phyloP scores from a whole-genome alignment of 306 rosid genomes.

The Vigna nakashimae region DNA sequence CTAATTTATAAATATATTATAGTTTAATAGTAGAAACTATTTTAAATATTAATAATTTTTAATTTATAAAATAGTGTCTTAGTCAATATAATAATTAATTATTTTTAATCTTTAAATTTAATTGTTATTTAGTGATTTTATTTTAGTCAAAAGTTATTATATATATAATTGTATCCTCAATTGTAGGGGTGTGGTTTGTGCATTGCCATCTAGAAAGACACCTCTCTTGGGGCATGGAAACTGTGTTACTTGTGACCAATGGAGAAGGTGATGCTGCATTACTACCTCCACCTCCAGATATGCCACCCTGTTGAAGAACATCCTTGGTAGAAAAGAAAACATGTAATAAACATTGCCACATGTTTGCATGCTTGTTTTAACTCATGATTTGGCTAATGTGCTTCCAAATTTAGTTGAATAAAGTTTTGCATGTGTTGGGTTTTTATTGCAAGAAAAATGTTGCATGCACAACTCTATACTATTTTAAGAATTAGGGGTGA shows the following conservation, averaged over 20 bases:
- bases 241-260: slow-evolving; percentile 38
- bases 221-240: slow-evolving; percentile 47
- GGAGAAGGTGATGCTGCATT: slow-evolving; percentile 45
- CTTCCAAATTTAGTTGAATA: not conserved
- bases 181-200: slow-evolving; percentile 65
- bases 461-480: not conserved
- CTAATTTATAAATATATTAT: no score
- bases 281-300: slow-evolving; percentile 58
- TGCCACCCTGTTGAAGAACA: slow-evolving; percentile 61
- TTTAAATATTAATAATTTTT: no score
- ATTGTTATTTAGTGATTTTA: no score
- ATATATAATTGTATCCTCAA: not conserved
- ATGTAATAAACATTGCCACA: slow-evolving; percentile 1
- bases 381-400: not conserved
- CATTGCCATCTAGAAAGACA: slow-evolving; percentile 45
- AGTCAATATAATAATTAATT: no score
- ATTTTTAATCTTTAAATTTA: no score
- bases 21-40: no score
- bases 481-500: no score
- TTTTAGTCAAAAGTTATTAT: no score
- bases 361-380: not conserved
- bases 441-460: not conserved
- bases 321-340: not conserved
- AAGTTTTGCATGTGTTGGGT: not conserved
- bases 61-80: no score